phyloP scores from a whole-genome alignment of 2,329 filamentous ascomycete species.

The Aureobasidium sp. region DNA sequence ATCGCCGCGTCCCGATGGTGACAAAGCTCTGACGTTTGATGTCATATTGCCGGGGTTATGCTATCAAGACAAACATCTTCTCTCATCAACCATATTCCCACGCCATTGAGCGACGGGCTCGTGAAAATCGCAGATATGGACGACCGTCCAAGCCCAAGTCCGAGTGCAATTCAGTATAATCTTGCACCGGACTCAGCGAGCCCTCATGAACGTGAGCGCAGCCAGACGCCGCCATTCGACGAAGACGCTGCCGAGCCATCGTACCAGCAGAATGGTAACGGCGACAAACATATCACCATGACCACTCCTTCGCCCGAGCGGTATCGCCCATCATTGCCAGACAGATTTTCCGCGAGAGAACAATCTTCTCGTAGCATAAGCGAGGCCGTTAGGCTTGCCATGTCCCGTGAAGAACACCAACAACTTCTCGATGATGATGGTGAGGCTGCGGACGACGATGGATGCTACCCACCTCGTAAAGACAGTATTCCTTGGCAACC shows the following conservation, averaged over 20 bases:
- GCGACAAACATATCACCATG: constrained; percentile 23
- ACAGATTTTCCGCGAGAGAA: constrained; percentile 24
- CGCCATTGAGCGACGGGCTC: constrained; percentile 2
- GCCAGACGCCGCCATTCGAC: constrained; percentile 1
- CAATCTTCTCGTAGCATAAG: constrained; percentile 31
- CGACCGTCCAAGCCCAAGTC: constrained; percentile 8
- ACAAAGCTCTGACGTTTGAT: constrained; percentile 10
- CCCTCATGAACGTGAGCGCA: constrained; percentile 1
- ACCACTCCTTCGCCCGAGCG: constrained; percentile 20
- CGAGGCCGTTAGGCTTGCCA: constrained; percentile 34
- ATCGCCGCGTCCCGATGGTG: background rate
- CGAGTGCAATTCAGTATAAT: constrained; percentile 10
- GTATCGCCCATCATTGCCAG: constrained; percentile 24
- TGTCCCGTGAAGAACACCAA: constrained; percentile 43
- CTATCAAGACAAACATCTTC: background rate
- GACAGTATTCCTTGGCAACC: constrained; percentile 37
- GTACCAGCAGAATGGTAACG: background rate
- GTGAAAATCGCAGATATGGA: background rate
- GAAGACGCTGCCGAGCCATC: background rate
- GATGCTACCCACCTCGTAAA: constrained; percentile 34
- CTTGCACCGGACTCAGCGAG: background rate
- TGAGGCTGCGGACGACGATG: constrained; percentile 40
- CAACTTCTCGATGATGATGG: constrained; percentile 41
- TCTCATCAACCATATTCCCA: background rate
- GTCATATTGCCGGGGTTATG: background rate